phyloP scores from a whole-genome alignment of 176 grass and related monocot species.

The Bothriochloa decipiens region DNA sequence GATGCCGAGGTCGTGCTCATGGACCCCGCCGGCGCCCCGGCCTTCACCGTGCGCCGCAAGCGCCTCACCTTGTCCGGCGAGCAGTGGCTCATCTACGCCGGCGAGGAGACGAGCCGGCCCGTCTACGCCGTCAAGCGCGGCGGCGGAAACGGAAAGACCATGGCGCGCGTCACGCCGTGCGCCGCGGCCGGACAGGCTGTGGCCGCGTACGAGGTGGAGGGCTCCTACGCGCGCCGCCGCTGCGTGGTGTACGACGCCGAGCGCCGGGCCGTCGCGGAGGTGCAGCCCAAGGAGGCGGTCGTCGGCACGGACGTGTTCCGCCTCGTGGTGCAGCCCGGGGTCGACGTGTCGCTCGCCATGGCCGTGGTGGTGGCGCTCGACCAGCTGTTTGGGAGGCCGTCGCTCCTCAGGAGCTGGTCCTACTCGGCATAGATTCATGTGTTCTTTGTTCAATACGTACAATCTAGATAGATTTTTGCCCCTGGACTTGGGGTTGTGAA shows the following conservation, averaged over 20 bases:
- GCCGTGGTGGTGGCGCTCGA: constrained; percentile 82
- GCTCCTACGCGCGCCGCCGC: constrained; percentile 73
- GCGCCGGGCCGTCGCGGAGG: constrained; percentile 61
- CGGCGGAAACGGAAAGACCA: constrained; percentile 32
- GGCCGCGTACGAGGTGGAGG: constrained; percentile 57
- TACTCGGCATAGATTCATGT: constrained; percentile 23
- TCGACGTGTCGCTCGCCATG: constrained; percentile 72
- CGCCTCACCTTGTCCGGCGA: constrained; percentile 72
- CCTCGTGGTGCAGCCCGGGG: constrained; percentile 61
- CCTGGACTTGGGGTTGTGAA: constrained; percentile 25
- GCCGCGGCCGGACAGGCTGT: background rate
- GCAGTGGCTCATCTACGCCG: constrained; percentile 66
- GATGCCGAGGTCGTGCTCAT: constrained; percentile 81
- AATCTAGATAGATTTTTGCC: constrained; percentile 21
- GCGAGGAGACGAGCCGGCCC: constrained; percentile 53
- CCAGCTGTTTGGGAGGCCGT: constrained; percentile 71
- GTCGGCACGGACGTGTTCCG: constrained; percentile 78
- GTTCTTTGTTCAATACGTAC: background rate
- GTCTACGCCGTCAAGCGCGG: constrained; percentile 58
- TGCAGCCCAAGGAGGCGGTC: constrained; percentile 67
- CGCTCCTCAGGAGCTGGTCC: constrained; percentile 65
- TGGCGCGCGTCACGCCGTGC: constrained; percentile 52
- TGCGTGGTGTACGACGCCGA: constrained; percentile 78
- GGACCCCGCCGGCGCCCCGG: constrained; percentile 61
- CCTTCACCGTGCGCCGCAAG: constrained; percentile 81